These are phyloP conservation scores for Prunus mongolica DNA, from an alignment of 306 rosid genomes.

Conservation along the genomic window DNA sequence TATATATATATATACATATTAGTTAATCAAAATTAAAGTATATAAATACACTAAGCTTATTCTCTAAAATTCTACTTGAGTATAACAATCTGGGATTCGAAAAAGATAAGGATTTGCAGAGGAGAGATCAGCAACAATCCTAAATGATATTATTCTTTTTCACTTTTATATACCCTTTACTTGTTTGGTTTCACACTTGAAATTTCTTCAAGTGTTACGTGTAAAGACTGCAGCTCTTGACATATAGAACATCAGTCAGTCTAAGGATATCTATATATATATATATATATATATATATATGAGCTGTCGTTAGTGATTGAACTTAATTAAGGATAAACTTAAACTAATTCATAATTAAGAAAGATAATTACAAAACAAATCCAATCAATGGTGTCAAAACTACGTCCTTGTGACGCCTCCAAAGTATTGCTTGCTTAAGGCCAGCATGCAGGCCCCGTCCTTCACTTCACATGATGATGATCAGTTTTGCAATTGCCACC, in stretches of 20 bases:
- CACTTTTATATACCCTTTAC: neutral
- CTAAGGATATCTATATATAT: neutral
- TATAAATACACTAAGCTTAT: neutral
- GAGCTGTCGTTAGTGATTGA: neutral
- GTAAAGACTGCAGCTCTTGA: neutral
- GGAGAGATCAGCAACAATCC: neutral
- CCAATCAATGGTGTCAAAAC: neutral
- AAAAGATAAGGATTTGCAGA: slow-evolving; percentile 9
- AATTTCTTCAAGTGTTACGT: neutral
- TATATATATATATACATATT: neutral
- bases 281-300: neutral
- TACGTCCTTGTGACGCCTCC: slow-evolving; percentile 1
- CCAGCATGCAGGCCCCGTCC: slow-evolving; percentile 1
- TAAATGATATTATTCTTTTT: slow-evolving; percentile 10
- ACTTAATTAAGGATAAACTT: neutral
- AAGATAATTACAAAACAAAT: neutral
- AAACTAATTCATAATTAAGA: neutral
- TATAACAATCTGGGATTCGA: neutral
- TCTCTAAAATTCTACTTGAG: neutral
- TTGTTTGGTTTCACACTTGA: neutral
- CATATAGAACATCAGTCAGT: neutral
- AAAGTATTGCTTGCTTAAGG: neutral
- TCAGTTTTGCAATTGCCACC: neutral
- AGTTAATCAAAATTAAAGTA: neutral
- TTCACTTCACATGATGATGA: neutral